Base-by-base conservation (phyloP, 345 rosid species). In the Brassica nigra region DNA sequence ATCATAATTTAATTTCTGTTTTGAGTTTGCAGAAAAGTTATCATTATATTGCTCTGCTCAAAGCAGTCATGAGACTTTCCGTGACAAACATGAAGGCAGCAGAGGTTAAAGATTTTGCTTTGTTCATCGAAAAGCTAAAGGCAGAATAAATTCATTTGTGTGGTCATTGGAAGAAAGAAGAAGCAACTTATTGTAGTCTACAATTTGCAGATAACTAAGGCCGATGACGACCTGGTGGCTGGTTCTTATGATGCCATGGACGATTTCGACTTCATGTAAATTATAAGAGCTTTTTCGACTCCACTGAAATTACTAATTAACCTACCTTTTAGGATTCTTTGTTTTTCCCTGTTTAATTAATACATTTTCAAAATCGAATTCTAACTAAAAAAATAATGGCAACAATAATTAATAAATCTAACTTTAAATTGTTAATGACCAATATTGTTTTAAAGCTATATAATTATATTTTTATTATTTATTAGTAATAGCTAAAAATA, bases 41-140 rank as follows among this genome's bases (percentile, higher is more conserved):
- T 82, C 94, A 93, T 79, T 93, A 91, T 73, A 86, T 87, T 34
- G 83, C 84, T 1, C 79, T 93, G 47, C 96, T 95, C 16, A 93
- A 93, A 87, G 80, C 94, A 10, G 87, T 95, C 18, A 89, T 91
- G 93, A 91, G 96, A 87, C 82, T 85, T 52, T 91, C 99, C 8
- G 66, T 90, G 88, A 85, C 86, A 20, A 34, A 84, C 78, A 61
- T 93, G 85, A 95, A 90, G 80, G 96, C 94, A 1, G 92, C 99
- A 27, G 99, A 93, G 83, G 97, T 90, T 58, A 91, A 91, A 85
- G 99, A 95, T 20, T 87, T 95, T 78, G 90, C 97, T 1, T 89
- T 96, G 42, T 89, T 97, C 4, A 63, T 95, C 85, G 99, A 93
- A 77, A 95, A 95, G 76, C 83, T 95, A 61, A 95, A 95, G 80